Conservation (phyloP, 495 filamentous ascomycete species). For the Penicillium diatomitis region DNA sequence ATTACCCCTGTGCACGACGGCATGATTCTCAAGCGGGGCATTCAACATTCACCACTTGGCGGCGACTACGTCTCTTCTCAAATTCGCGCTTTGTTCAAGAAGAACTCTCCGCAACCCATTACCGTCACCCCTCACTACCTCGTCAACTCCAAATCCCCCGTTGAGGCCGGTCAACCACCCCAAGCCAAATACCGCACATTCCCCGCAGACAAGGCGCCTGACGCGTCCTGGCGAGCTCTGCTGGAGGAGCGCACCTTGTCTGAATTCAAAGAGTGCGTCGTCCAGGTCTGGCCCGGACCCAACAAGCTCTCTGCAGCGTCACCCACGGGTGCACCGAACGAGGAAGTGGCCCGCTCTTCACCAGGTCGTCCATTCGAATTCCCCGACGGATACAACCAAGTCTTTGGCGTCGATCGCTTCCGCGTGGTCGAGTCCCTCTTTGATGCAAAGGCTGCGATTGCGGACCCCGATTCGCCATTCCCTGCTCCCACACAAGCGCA, state of each 20-base stretch:
- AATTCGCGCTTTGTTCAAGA: conserved; percentile 66
- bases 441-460: conserved; percentile 57
- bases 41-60: conserved; percentile 72
- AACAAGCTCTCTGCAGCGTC: conserved; percentile 51
- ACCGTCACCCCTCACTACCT: conserved; percentile 79
- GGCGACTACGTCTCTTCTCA: conserved; percentile 86
- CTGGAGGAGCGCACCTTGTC: conserved; percentile 90
- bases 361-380: conserved; percentile 88
- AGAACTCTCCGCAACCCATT: conserved; percentile 64
- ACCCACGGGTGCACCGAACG: conserved; percentile 50
- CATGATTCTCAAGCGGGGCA: conserved; percentile 81
- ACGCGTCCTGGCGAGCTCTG: conserved; percentile 63
- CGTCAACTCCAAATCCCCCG: conserved; percentile 72
- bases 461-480: conserved; percentile 34
- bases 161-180: conserved; percentile 77
- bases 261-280: conserved; percentile 96
- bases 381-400: conserved; percentile 89
- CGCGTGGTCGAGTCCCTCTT: conserved; percentile 79
- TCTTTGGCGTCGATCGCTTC: conserved; percentile 82
- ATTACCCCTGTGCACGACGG: conserved; percentile 91
- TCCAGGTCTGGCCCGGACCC: conserved; percentile 85
- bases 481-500: conserved; percentile 53
- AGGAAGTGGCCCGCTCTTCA: conserved; percentile 55
- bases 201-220: conserved; percentile 48
- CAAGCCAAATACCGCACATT: conserved; percentile 63